Conservation (phyloP, 2,329 filamentous ascomycete genomes). For the Elsinoe necatrix region DNA sequence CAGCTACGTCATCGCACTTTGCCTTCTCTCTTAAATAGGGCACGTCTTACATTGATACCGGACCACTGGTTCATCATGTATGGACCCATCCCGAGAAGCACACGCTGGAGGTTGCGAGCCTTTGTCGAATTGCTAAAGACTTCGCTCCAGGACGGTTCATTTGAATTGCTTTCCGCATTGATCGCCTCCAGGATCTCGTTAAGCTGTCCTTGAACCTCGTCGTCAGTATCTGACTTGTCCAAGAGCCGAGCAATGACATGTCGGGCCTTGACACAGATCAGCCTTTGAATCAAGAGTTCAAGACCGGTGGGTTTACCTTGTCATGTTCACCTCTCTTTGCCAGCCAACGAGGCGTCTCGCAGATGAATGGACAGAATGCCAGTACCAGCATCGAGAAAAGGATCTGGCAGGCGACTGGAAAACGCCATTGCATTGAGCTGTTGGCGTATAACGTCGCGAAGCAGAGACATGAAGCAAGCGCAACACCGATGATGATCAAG, state of each 20-base stretch:
- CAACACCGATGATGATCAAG: conserved; percentile 26
- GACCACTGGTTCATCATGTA: conserved; percentile 29
- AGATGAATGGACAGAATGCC: conserved; percentile 24
- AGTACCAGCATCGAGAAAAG: conserved; percentile 26
- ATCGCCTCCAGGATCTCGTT: conserved; percentile 31
- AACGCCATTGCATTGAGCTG: conserved; percentile 25
- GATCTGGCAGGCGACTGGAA: conserved; percentile 26
- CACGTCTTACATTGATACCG: neutral
- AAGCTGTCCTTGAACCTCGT: conserved; percentile 30
- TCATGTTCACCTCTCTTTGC: conserved; percentile 5
- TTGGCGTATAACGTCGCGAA: conserved; percentile 25
- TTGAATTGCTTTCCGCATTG: conserved; percentile 25
- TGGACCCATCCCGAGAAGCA: conserved; percentile 32
- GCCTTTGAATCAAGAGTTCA: conserved; percentile 18
- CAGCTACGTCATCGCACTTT: neutral
- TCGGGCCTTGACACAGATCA: conserved; percentile 22
- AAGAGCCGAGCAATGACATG: conserved; percentile 27
- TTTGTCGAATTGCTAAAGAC: conserved; percentile 32
- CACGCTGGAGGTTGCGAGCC: conserved; percentile 30
- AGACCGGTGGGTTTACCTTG: neutral
- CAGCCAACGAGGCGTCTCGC: conserved; percentile 16
- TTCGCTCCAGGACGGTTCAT: conserved; percentile 30
- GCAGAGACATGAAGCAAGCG: conserved; percentile 25
- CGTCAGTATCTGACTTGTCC: conserved; percentile 27
- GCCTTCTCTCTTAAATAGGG: no score